Base-by-base conservation (phyloP, 225 moss, liverwort and hornwort species). In the Thuidium tamariscinum region DNA sequence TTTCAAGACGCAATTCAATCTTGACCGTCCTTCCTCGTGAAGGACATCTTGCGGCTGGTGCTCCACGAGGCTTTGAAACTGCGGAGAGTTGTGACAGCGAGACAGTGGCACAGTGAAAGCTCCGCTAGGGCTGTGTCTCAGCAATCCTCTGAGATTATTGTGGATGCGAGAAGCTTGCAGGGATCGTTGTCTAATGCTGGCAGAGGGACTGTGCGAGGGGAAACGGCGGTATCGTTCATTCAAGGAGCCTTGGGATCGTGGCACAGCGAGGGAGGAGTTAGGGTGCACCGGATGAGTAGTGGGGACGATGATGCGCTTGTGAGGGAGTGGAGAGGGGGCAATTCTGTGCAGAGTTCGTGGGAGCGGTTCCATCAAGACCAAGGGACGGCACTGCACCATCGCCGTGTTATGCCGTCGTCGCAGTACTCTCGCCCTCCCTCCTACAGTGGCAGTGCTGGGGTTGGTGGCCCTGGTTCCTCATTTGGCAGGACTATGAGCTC, bases 401-500 rank as follows among this genome's bases (percentile, higher is more conserved):
- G 84, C 22, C 83, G 79, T 30, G 60, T 39, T 82, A 92, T 91
- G 93, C 83, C 91, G 73, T 86, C 89, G 78, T 52, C 78, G 27
- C 91, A 89, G 12, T 89, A 89, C 73, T 77, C 89, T 23, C 84
- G 93, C 74, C 81, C 90, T 9, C 27, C 89, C 52, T 90, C 89
- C 30, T 91, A 80, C 66, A 41, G 81, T 74, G 59, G 66, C 16
- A 78, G 85, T 72, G 44, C 27, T 25, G 84, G 75, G 3, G 75
- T 25, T 7, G 77, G 72, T 5, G 46, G 75, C 5, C 51, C 83
- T 3, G 86, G 85, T 26, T 84, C 85, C 2, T 89, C 91, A 17
- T 92, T 93, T 68, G 89, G 90, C 25, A 82, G 93, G 81, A 85
- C 87, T 56, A 15, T 69, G 25, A 93, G 88, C 88, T 73, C 89